Conservation (phyloP, 495 filamentous ascomycete genomes). For the Parachaetomium inaequale region DNA sequence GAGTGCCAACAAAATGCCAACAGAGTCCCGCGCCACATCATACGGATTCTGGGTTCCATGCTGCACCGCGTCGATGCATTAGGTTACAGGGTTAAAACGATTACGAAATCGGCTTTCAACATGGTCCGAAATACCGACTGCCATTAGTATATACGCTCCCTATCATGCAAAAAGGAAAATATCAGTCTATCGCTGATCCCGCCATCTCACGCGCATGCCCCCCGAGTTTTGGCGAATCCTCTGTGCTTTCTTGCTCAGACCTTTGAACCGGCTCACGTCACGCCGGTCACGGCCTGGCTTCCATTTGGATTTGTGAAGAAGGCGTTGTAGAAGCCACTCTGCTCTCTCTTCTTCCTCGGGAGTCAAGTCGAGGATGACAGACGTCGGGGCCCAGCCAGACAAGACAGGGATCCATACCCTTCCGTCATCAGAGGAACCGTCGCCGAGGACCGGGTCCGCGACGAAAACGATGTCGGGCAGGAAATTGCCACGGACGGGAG, state of each 20-base stretch:
- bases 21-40: too few species aligned
- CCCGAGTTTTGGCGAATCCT: background rate
- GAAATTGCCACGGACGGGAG: too few species aligned
- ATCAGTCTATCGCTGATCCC: background rate
- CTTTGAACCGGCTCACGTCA: background rate
- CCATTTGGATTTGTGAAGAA: background rate
- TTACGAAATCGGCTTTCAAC: too few species aligned
- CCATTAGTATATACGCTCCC: background rate
- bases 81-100: too few species aligned
- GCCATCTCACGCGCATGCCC: background rate
- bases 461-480: too few species aligned
- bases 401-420: background rate
- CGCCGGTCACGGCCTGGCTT: background rate
- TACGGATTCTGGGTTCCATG: too few species aligned
- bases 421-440: background rate
- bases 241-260: background rate
- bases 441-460: too few species aligned
- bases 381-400: background rate
- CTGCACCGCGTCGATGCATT: too few species aligned
- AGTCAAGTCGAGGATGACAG: background rate
- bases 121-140: background rate
- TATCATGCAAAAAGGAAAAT: background rate
- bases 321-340: background rate
- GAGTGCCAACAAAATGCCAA: background rate
- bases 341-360: background rate